Conservation (phyloP, 2,329 filamentous ascomycete genomes). For the Claviceps sp. region DNA sequence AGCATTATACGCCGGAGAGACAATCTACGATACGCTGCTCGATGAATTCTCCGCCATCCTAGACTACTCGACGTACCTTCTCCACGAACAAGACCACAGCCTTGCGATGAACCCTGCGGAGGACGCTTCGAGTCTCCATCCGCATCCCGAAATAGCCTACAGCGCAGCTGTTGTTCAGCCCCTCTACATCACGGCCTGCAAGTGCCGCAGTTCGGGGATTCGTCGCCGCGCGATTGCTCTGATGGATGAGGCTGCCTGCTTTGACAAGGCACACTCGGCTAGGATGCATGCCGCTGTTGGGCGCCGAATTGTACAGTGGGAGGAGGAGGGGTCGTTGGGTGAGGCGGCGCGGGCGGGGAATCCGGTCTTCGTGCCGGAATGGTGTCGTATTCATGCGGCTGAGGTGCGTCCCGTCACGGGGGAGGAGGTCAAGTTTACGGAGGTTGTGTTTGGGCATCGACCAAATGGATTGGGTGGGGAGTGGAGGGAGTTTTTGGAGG, state of each 20-base stretch:
- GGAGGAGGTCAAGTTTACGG: background rate
- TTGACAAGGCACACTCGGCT: slow-evolving; percentile 1
- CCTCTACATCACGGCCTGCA: slow-evolving; percentile 7
- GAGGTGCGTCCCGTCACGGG: slow-evolving; percentile 1
- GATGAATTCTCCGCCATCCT: slow-evolving; percentile 6
- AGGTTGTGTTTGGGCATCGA: background rate
- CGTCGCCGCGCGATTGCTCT: slow-evolving; percentile 7
- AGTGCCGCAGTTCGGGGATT: slow-evolving; percentile 7
- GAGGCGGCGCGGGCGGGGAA: background rate
- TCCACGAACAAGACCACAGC: background rate
- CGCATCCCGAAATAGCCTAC: slow-evolving; percentile 5
- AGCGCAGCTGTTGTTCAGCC: slow-evolving; percentile 3
- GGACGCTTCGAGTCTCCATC: background rate
- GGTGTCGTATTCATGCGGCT: slow-evolving; percentile 2
- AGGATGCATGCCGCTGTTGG: background rate
- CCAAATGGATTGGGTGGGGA: slow-evolving; percentile 4
- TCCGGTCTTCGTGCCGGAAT: slow-evolving; percentile 4
- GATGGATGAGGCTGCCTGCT: slow-evolving; percentile 1
- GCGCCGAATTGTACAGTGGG: background rate
- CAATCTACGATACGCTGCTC: slow-evolving; percentile 5
- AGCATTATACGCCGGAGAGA: slow-evolving; percentile 7
- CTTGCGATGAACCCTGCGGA: background rate
- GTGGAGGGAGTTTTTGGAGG: slow-evolving; percentile 2
- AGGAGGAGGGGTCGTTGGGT: slow-evolving; percentile 7
- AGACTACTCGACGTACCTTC: slow-evolving; percentile 1